These are phyloP conservation scores for Conoideocrella luteorostrata DNA, from an alignment of 2,329 filamentous ascomycete genomes.

Conservation along the genomic window DNA sequence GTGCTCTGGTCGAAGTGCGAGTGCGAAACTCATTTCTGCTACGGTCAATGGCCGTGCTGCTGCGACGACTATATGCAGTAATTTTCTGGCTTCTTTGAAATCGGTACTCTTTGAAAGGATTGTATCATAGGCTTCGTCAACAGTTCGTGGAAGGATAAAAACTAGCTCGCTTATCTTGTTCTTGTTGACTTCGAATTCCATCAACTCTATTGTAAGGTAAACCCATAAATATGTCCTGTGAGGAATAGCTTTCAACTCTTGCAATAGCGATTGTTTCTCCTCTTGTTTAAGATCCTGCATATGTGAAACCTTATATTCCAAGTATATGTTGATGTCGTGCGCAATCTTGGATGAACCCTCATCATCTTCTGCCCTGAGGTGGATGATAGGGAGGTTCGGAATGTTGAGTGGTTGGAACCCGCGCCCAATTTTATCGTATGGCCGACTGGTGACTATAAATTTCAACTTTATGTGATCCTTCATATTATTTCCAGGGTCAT, in stretches of 20 bases:
- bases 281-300: conserved; percentile 6
- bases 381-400: not conserved
- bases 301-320: conserved; percentile 12
- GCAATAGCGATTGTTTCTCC: conserved; percentile 10
- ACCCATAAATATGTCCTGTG: conserved; percentile 22
- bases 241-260: conserved; percentile 9
- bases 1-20: conserved; percentile 9
- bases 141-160: conserved; percentile 12
- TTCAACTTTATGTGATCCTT: not conserved
- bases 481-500: not conserved
- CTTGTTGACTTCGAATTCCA: conserved; percentile 11
- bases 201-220: conserved; percentile 14
- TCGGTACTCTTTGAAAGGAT: conserved; percentile 16
- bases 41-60: conserved; percentile 18
- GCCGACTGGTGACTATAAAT: not conserved
- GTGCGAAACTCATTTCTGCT: conserved; percentile 16
- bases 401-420: not conserved
- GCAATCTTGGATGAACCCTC: not conserved
- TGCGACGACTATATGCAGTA: conserved; percentile 19
- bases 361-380: not conserved
- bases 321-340: not conserved
- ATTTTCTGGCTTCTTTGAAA: conserved; percentile 9
- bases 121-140: conserved; percentile 20
- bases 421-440: not conserved
- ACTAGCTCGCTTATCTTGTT: conserved; percentile 6